Percentiles rank a stretch among this genome's conserved stretches.
phyloP scores from a whole-genome alignment of 1,284 basidiomycete species.

The Leccinum glutinopallens region DNA sequence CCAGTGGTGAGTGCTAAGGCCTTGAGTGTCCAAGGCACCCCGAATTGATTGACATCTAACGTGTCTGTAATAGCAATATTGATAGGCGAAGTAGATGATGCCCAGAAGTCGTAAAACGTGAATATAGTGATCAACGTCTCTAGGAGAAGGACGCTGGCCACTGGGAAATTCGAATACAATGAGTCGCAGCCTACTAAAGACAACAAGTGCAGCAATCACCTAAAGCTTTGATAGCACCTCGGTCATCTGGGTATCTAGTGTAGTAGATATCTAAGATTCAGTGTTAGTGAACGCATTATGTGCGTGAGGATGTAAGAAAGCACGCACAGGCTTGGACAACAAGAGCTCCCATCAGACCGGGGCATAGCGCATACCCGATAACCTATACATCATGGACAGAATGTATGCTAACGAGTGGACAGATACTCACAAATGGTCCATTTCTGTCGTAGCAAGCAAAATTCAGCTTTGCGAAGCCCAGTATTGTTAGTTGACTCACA shows the following conservation, averaged over 20 bases:
- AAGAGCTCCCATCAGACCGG: slow-evolving; percentile 12
- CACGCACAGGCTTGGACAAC: slow-evolving; percentile 6
- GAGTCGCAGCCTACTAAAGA: background rate
- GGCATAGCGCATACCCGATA: slow-evolving; percentile 8
- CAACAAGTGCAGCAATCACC: background rate
- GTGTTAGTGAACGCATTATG: background rate
- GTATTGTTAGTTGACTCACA: background rate
- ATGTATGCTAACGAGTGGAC: background rate
- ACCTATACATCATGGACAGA: background rate
- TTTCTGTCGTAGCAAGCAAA: background rate
- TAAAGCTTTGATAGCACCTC: slow-evolving; percentile 10
- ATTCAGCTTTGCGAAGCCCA: background rate
- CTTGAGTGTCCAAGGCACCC: background rate
- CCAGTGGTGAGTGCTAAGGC: slow-evolving; percentile 14
- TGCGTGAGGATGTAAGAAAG: too few species aligned
- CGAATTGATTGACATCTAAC: background rate
- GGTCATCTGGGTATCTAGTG: slow-evolving; percentile 15
- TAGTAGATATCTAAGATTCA: slow-evolving; percentile 15
- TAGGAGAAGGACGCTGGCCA: slow-evolving; percentile 13
- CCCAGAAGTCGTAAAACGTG: slow-evolving; percentile 19
- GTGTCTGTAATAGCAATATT: background rate
- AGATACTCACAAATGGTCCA: slow-evolving; percentile 7
- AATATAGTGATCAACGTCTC: slow-evolving; percentile 18
- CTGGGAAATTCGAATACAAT: slow-evolving; percentile 4
- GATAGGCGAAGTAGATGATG: background rate